phyloP scores from a whole-genome alignment of 192 early-diverging fungal genomes.

The Coemansia sp. region DNA sequence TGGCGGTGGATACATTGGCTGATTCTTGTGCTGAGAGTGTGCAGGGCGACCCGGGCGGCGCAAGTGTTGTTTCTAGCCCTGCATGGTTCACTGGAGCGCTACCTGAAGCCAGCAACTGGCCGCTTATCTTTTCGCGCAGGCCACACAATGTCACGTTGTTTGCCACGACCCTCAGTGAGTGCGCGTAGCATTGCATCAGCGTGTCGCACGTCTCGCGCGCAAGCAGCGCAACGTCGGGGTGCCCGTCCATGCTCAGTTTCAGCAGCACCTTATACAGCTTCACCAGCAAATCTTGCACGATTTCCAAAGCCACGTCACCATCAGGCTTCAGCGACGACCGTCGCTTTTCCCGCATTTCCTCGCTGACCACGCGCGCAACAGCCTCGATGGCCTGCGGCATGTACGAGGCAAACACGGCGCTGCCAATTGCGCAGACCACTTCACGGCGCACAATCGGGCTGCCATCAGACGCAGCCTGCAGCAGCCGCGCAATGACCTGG shows the following conservation, averaged over 20 bases:
- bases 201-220: slow-evolving; percentile 74
- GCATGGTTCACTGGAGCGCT: not conserved
- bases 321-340: not conserved
- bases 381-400: slow-evolving; percentile 62
- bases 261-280: slow-evolving; percentile 84
- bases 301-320: slow-evolving; percentile 11
- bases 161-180: slow-evolving; percentile 27
- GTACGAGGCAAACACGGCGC: slow-evolving; percentile 66
- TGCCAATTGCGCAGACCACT: slow-evolving; percentile 75
- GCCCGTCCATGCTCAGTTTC: slow-evolving; percentile 77
- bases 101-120: not conserved
- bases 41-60: not conserved
- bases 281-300: slow-evolving; percentile 34
- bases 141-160: slow-evolving; percentile 1
- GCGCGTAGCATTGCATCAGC: slow-evolving; percentile 50
- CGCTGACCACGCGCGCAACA: slow-evolving; percentile 53
- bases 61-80: not conserved
- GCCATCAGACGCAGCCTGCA: slow-evolving; percentile 69
- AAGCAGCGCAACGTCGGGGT: slow-evolving; percentile 66
- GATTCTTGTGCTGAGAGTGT: not conserved
- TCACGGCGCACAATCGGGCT: slow-evolving; percentile 92
- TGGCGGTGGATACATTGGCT: not conserved
- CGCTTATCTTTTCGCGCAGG: not conserved
- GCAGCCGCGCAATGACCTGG: slow-evolving; percentile 58
- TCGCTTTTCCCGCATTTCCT: slow-evolving; percentile 42